Conservation (phyloP, 305 asterid genomes). For the Rubia balearica region DNA sequence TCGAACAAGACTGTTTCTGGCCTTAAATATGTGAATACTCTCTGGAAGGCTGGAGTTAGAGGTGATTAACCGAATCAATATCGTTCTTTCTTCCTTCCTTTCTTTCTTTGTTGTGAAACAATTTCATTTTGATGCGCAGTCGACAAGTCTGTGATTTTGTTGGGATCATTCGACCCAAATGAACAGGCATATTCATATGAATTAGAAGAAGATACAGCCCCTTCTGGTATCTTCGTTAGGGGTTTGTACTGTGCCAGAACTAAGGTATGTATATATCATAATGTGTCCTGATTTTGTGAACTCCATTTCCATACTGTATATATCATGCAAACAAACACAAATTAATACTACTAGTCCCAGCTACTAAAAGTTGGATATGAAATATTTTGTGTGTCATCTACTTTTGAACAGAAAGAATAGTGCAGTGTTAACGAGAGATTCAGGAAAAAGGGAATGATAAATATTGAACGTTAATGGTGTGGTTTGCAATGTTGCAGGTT, state of each 20-base stretch:
- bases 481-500: slow-evolving; percentile 20
- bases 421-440: not conserved
- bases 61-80: slow-evolving; percentile 17
- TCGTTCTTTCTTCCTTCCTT: not conserved
- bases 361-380: too few species aligned
- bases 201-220: slow-evolving; percentile 33
- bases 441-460: not conserved
- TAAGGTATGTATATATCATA: slow-evolving; percentile 24
- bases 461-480: not conserved
- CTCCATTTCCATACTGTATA: too few species aligned
- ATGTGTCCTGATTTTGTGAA: too few species aligned
- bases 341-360: too few species aligned
- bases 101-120: not conserved
- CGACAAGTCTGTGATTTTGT: slow-evolving; percentile 27
- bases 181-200: slow-evolving; percentile 29
- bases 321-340: too few species aligned
- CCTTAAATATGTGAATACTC: slow-evolving; percentile 38
- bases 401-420: too few species aligned
- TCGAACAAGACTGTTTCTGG: slow-evolving; percentile 34
- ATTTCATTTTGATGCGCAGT: slow-evolving; percentile 17
- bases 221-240: slow-evolving; percentile 40
- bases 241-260: slow-evolving; percentile 41
- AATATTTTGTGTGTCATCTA: too few species aligned
- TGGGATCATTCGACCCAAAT: slow-evolving; percentile 33
- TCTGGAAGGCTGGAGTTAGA: slow-evolving; percentile 43